These are phyloP conservation scores for Novymonas esmeraldas DNA, from an alignment of 208 protist genomes.

Conservation along the genomic window DNA sequence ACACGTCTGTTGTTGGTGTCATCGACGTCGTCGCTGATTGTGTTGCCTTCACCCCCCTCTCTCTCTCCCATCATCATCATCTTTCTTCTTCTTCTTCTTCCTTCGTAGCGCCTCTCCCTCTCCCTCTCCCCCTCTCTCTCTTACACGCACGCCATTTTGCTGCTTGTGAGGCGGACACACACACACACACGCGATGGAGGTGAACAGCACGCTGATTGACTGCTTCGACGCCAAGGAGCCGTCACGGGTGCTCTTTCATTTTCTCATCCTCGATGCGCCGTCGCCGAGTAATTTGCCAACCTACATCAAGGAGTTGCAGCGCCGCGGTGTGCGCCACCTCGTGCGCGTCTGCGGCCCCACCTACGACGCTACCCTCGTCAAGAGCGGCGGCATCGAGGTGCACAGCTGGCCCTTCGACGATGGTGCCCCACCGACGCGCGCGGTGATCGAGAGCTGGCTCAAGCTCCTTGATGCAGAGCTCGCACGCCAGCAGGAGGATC, in stretches of 20 bases:
- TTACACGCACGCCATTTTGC: neutral
- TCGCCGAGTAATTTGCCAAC: conserved; percentile 85
- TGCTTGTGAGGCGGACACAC: no score
- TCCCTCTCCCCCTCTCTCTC: neutral
- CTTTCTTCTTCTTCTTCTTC: neutral
- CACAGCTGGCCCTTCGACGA: conserved; percentile 93
- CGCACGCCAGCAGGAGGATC: conserved; percentile 18
- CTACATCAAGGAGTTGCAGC: conserved; percentile 91
- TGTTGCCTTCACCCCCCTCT: no score
- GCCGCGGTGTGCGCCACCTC: conserved; percentile 75
- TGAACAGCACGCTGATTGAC: conserved; percentile 85
- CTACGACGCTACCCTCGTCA: conserved; percentile 71
- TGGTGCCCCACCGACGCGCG: conserved; percentile 82
- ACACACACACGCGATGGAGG: conserved; percentile 54
- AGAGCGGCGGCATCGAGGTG: conserved; percentile 74
- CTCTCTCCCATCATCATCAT: neutral
- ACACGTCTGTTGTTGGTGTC: no score
- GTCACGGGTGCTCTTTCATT: conserved; percentile 56
- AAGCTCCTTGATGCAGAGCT: conserved; percentile 76
- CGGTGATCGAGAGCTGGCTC: conserved; percentile 84
- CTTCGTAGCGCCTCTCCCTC: no score
- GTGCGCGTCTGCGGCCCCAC: conserved; percentile 89
- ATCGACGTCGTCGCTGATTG: no score
- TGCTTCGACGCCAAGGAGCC: conserved; percentile 58
- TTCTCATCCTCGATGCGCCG: conserved; percentile 89